Base-by-base conservation (phyloP, 1,284 basidiomycete species). In the Cutaneotrichosporon daszewskae region DNA sequence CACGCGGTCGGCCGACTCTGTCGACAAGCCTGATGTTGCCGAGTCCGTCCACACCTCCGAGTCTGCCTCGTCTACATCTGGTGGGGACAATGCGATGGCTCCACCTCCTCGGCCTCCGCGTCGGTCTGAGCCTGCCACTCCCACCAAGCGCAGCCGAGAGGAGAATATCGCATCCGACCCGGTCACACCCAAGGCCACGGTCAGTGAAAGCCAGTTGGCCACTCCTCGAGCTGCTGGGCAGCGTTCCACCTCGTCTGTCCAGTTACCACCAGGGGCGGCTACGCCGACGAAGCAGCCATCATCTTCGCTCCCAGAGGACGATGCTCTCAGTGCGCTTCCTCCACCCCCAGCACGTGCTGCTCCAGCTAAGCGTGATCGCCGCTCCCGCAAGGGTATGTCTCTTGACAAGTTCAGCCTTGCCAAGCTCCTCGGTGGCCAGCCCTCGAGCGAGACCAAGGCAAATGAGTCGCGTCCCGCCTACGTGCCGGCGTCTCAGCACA, bases 401-500 rank as follows among this genome's bases (percentile, higher is more conserved):
- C 74, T 84, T 51, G 84, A 85, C 73, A 83, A 83, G 62, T 82
- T 85, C 58, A 80, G 79, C n/a, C 74, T 85, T 11, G 77, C 79
- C 38, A 80, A 80, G 63, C 74, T 85, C 36, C 77, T 85, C 19
- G 49, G 56, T 51, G 38, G 38, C 23, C 29, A 32, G 20, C 55
- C 26, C 14, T 28, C 42, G 7, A 46, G 45, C 25, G 49, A 50
- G 22, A 47, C 47, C 31, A 11, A 16, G 7, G 7, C 28, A 11
- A 46, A 24, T 18, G 32, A 14, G 16, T 43, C 32, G 12, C 20
- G 25, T 8, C 38, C 8, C 12, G 23, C 40, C 19, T 45, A 50
- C 33, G 23, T 43, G 11, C 39, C 48, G 5, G 32, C 23, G 14
- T 50, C 48, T n/a, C 39, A 42, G 34, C 50, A 52, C 31, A 42